These are phyloP conservation scores for Chionographis japonica DNA, from an alignment of 106 monocot genomes.

Conservation along the genomic window DNA sequence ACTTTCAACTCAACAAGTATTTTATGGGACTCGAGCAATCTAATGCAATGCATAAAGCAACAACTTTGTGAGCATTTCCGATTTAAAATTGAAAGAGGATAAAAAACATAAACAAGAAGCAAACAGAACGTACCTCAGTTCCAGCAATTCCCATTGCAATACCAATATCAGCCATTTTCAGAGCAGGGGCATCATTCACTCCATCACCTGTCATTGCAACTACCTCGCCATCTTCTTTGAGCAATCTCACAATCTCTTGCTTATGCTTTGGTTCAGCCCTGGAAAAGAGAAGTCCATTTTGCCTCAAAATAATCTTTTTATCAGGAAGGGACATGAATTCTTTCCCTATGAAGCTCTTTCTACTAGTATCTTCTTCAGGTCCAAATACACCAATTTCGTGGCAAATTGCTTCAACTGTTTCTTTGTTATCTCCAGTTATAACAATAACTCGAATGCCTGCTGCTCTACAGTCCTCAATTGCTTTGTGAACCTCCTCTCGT, in stretches of 20 bases:
- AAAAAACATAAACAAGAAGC: not conserved
- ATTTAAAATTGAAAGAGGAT: not conserved
- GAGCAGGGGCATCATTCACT: slow-evolving; percentile 90
- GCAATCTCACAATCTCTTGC: slow-evolving; percentile 82
- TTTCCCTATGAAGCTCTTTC: slow-evolving; percentile 69
- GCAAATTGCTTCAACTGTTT: slow-evolving; percentile 87
- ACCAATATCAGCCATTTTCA: slow-evolving; percentile 93
- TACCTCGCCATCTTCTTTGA: slow-evolving; percentile 93
- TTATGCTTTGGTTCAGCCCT: slow-evolving; percentile 91
- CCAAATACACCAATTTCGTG: slow-evolving; percentile 81
- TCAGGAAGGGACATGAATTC: slow-evolving; percentile 64
- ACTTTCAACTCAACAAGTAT: too few relatives aligned
- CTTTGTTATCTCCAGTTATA: slow-evolving; percentile 91
- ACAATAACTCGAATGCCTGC: slow-evolving; percentile 90
- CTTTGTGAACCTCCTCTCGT: slow-evolving; percentile 70
- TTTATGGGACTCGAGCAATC: too few relatives aligned
- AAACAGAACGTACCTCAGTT: slow-evolving; percentile 55
- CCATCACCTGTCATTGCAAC: slow-evolving; percentile 99
- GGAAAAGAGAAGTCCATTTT: slow-evolving; percentile 70
- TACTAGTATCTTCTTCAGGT: slow-evolving; percentile 53
- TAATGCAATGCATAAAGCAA: not conserved
- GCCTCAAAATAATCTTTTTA: slow-evolving; percentile 45
- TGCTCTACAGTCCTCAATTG: slow-evolving; percentile 83
- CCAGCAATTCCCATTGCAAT: slow-evolving; percentile 93
- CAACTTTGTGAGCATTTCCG: not conserved